A percentile compares a stretch with the other conserved stretches of the same genome.
Evolutionary conservation across 139 green algal species (phyloP).

Genomic region (Tetradesmus obliquus): DNA sequence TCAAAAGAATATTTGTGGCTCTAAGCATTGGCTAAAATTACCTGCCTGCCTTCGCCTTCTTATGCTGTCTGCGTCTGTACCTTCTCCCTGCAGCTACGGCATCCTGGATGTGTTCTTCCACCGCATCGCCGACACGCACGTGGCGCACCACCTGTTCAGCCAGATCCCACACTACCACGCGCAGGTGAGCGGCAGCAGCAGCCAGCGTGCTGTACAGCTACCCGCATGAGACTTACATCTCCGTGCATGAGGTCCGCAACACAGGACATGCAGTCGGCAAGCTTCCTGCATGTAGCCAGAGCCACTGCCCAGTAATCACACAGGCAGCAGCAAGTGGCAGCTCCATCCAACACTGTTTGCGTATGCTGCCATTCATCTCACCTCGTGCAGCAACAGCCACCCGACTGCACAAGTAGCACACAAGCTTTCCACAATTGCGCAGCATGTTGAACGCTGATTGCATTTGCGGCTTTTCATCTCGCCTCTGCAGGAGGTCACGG

Average conservation of each 20-base stretch:
- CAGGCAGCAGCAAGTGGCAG: background rate
- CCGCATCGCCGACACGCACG: slow-evolving; percentile 95
- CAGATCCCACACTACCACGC: slow-evolving; percentile 95
- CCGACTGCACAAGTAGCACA: background rate
- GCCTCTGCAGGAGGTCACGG: slow-evolving; percentile 77
- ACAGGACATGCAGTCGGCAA: no score
- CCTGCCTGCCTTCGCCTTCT: no score
- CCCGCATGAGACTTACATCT: no score
- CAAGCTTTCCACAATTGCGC: background rate
- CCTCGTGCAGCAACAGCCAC: background rate
- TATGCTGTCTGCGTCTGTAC: no score
- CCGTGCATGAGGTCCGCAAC: no score
- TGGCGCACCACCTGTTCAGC: slow-evolving; percentile 94
- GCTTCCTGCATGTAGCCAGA: background rate
- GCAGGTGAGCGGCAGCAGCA: slow-evolving; percentile 50
- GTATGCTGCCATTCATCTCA: background rate
- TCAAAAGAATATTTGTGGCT: no score
- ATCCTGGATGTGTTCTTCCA: slow-evolving; percentile 85
- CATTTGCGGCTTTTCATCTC: background rate
- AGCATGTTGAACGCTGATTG: background rate
- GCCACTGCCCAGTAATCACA: no score
- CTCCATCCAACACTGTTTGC: background rate
- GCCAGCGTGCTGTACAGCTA: background rate
- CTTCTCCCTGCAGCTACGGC: slow-evolving; percentile 74
- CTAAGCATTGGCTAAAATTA: no score